phyloP scores from a whole-genome alignment of 2,329 filamentous ascomycete species.

The Ambrosiella xylebori region DNA sequence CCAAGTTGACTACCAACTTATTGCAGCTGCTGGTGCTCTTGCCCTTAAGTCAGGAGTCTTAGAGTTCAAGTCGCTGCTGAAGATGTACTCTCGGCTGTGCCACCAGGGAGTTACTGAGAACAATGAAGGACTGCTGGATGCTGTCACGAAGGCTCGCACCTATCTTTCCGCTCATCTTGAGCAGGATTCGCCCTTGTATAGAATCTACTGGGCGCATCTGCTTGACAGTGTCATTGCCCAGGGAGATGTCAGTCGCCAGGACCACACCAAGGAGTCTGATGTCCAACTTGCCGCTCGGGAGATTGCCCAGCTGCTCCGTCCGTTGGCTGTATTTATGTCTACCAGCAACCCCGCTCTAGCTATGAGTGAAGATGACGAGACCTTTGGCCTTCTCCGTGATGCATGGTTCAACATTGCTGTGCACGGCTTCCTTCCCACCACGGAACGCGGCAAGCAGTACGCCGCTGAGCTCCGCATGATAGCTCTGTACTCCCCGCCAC shows the following conservation, averaged over 20 bases:
- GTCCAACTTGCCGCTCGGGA: slow-evolving; percentile 69
- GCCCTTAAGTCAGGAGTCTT: slow-evolving; percentile 59
- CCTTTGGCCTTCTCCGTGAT: slow-evolving; percentile 61
- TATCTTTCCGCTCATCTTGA: slow-evolving; percentile 56
- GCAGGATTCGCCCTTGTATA: slow-evolving; percentile 56
- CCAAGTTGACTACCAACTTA: slow-evolving; percentile 67
- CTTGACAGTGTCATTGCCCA: slow-evolving; percentile 79
- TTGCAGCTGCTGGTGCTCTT: slow-evolving; percentile 63
- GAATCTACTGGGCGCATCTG: slow-evolving; percentile 68
- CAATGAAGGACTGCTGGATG: slow-evolving; percentile 48
- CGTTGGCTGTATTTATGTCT: slow-evolving; percentile 72
- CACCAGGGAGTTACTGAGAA: slow-evolving; percentile 56
- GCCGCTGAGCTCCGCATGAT: slow-evolving; percentile 64
- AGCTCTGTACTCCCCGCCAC: slow-evolving; percentile 69
- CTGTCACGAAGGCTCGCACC: slow-evolving; percentile 62
- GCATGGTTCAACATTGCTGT: slow-evolving; percentile 97
- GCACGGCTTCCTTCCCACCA: slow-evolving; percentile 69
- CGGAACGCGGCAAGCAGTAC: slow-evolving; percentile 55
- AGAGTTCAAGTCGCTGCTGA: slow-evolving; percentile 74
- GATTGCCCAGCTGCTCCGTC: slow-evolving; percentile 73
- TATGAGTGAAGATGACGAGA: slow-evolving; percentile 40
- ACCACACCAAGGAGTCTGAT: slow-evolving; percentile 58
- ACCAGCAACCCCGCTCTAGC: slow-evolving; percentile 38
- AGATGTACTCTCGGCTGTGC: slow-evolving; percentile 61
- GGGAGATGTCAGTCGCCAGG: slow-evolving; percentile 63